Conservation (phyloP, 2,329 filamentous ascomycete species). For the Penicillium sp. region DNA sequence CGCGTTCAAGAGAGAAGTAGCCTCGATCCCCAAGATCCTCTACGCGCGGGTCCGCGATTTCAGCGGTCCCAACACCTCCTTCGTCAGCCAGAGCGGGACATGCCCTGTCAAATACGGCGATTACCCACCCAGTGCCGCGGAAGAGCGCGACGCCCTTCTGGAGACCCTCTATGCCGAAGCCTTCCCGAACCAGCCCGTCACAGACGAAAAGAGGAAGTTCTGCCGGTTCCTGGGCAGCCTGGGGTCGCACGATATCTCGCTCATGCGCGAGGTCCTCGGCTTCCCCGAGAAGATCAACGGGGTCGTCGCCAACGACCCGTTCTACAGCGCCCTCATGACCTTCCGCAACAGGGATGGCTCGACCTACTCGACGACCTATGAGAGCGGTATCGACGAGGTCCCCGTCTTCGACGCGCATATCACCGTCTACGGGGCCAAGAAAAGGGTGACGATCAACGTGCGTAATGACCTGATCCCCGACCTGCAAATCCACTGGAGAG, state of each 20-base stretch:
- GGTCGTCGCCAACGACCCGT: constrained; percentile 15
- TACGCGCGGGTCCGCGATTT: constrained; percentile 20
- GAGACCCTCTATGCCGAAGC: constrained; percentile 13
- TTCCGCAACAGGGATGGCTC: constrained; percentile 15
- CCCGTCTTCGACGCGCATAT: constrained; percentile 19
- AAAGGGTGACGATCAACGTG: constrained; percentile 17
- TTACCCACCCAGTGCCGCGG: constrained; percentile 7
- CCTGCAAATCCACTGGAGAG: not conserved
- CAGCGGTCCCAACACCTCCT: constrained; percentile 16
- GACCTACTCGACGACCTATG: constrained; percentile 15
- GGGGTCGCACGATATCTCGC: constrained; percentile 18
- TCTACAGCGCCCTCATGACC: constrained; percentile 18
- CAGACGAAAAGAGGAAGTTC: constrained; percentile 15
- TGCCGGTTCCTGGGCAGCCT: constrained; percentile 20
- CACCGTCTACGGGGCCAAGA: constrained; percentile 14
- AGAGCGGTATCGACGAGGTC: constrained; percentile 19
- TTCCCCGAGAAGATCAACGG: constrained; percentile 12
- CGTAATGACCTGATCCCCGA: not conserved
- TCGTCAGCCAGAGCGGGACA: constrained; percentile 17
- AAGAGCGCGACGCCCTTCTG: constrained; percentile 13
- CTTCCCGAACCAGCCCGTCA: constrained; percentile 13
- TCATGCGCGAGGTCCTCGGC: constrained; percentile 18
- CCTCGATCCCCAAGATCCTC: constrained; percentile 12
- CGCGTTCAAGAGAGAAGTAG: constrained; percentile 18
- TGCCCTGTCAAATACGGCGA: constrained; percentile 15